phyloP scores from a whole-genome alignment of 2,329 filamentous ascomycete genomes.

The Sporothrix mexicana region DNA sequence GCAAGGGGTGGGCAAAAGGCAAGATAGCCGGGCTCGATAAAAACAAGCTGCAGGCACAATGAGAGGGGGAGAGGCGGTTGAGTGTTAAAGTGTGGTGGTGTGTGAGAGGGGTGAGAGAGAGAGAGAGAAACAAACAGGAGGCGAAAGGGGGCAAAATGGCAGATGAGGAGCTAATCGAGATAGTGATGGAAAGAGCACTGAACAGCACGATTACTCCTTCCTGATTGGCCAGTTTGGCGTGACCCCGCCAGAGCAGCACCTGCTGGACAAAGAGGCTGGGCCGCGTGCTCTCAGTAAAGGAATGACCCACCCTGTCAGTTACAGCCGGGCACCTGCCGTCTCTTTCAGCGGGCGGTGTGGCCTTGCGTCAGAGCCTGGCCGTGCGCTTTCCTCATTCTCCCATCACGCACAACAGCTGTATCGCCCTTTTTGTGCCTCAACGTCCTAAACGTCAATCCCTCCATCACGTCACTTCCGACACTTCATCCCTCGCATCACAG shows the following conservation, averaged over 20 bases:
- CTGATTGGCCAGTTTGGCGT: slow-evolving; percentile 7
- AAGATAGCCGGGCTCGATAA: neutral
- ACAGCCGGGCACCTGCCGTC: slow-evolving; percentile 19
- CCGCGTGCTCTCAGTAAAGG: slow-evolving; percentile 14
- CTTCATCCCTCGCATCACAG: neutral
- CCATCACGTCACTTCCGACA: neutral
- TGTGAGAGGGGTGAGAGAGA: neutral
- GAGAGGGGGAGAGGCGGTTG: neutral
- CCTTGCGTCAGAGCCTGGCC: slow-evolving; percentile 26
- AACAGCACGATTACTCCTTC: neutral
- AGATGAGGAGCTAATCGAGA: neutral
- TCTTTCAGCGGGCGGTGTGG: slow-evolving; percentile 24
- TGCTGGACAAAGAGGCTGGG: slow-evolving; percentile 16
- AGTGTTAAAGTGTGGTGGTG: neutral
- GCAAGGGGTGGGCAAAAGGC: slow-evolving; percentile 15
- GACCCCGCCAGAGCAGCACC: slow-evolving; percentile 6
- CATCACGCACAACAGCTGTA: neutral
- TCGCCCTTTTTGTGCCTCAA: neutral
- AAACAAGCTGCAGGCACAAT: neutral
- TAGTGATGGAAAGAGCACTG: slow-evolving; percentile 11
- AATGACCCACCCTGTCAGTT: slow-evolving; percentile 1
- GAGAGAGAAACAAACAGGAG: neutral
- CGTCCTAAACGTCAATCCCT: neutral
- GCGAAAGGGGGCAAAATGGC: neutral
- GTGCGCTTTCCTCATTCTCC: slow-evolving; percentile 11